Conservation (phyloP, 352 stramenopile genomes). For the Thalassiosira mediterranea region DNA sequence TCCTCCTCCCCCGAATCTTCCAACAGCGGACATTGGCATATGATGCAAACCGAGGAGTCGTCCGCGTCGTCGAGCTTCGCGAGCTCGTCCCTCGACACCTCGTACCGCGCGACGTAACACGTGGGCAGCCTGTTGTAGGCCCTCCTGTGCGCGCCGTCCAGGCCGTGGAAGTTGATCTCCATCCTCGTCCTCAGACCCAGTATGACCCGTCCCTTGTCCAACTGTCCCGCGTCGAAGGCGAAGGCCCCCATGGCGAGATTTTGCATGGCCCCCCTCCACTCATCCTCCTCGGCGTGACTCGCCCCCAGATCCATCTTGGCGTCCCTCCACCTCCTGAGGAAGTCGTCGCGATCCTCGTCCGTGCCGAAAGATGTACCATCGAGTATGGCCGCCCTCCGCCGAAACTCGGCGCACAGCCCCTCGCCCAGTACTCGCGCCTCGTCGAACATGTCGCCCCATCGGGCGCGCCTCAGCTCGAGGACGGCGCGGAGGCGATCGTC, state of each 20-base stretch:
- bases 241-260: conserved; percentile 2
- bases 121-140: conserved; percentile 19
- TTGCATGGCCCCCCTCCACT: conserved; percentile 5
- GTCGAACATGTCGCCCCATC: conserved; percentile 18
- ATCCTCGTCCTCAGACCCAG: conserved; percentile 14
- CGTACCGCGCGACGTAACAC: conserved; percentile 25
- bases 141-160: conserved; percentile 29
- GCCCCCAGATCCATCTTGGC: conserved; percentile 32
- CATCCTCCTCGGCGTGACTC: conserved; percentile 28
- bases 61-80: neutral
- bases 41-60: conserved; percentile 11
- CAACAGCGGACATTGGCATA: conserved; percentile 36
- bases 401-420: conserved; percentile 29
- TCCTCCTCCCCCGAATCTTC: conserved; percentile 2
- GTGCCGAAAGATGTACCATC: conserved; percentile 38
- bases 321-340: conserved; percentile 34
- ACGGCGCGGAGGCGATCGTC: conserved; percentile 6
- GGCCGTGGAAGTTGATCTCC: conserved; percentile 18
- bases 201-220: neutral
- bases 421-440: conserved; percentile 18
- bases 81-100: conserved; percentile 12
- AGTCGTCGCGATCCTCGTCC: conserved; percentile 5
- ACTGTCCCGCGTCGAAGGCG: conserved; percentile 5
- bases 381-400: conserved; percentile 24
- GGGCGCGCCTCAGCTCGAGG: conserved; percentile 10